Evolutionary conservation across 1,284 basidiomycete species (phyloP), one percentile per base, ranked within the genome.

Genomic region (Exsudoporus floridanus): DNA sequence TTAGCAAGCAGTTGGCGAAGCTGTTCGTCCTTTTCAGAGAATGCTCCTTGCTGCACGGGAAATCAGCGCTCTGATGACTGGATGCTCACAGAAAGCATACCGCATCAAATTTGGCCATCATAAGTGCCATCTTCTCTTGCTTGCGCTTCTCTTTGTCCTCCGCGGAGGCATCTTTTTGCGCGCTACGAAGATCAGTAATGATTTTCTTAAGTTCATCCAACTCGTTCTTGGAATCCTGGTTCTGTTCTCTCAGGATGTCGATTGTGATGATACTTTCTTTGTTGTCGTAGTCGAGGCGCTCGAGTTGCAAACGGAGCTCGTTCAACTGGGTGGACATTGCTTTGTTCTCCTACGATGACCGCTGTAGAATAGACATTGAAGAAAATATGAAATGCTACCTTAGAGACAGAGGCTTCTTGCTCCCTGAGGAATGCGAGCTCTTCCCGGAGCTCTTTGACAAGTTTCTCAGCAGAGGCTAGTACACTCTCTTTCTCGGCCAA

Each of bases 101-200:
- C 62, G 90, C 84, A 75, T 95, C 95, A 65, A 99, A 97, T 73
- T 97, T 96, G 56, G 95, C 93, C 95, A 99, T 98, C 94, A 99
- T 97, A 61, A 96, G 80, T n/a, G 92, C 94, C 90, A 99, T 94
- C 81, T 97, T 97, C 76, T 98, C 96, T 65, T 97, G 94, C 74
- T 98, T 99, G 72, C 93, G 87, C 79, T 94, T 96, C 79, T 99
- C 96, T 77, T 97, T 98, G 69, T 96, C 96, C 71, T 98, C 96
- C 23, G 85, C 83, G 30, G 86, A 86, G 13, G 86, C 80, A 62
- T 95, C 92, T 76, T 92, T 94, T 72, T 94, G 90, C 28, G 84
- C 81, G 25, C 77, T 76, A 74, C 89, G 92, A 62, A 94, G 75
- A 49, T 94, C 91, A 27, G 83, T 76, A 55, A 95, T 84, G 62